Evolutionary conservation across 768 basidiomycete genomes (phyloP).

Genomic region (Clathrus columnatus): DNA sequence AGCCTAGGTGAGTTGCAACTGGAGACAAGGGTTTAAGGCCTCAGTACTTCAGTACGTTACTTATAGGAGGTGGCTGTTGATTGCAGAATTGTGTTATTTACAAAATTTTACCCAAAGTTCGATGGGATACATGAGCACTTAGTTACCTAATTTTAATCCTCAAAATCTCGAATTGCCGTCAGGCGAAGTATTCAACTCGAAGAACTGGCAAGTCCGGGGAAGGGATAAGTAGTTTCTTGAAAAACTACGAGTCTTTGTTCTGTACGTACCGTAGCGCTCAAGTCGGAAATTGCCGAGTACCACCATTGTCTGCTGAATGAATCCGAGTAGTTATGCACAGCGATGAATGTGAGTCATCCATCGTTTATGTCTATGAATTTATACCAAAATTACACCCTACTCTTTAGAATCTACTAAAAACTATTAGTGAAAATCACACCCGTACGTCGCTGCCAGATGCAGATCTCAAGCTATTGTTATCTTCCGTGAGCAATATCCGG

Average conservation of each 20-base stretch:
- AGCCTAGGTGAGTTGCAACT: too few species aligned
- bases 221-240: neutral
- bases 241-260: neutral
- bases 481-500: conserved; percentile 79
- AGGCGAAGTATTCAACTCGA: too few species aligned
- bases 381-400: conserved; percentile 17
- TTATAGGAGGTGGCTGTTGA: too few species aligned
- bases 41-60: too few species aligned
- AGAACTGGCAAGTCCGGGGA: neutral
- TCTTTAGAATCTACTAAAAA: conserved; percentile 77
- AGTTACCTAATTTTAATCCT: too few species aligned
- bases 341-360: conserved; percentile 30
- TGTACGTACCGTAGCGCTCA: neutral
- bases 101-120: too few species aligned
- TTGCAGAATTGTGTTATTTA: too few species aligned
- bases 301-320: neutral
- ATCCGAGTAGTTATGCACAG: conserved; percentile 6
- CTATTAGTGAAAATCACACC: conserved; percentile 70
- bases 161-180: too few species aligned
- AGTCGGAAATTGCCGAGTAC: conserved; percentile 7
- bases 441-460: conserved; percentile 49
- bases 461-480: conserved; percentile 75
- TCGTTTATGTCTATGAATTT: conserved; percentile 19
- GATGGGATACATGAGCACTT: too few species aligned
- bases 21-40: too few species aligned